These are phyloP conservation scores for Zasmidium citrigriseum DNA, from an alignment of 2,329 filamentous ascomycete species.

Conservation along the genomic window DNA sequence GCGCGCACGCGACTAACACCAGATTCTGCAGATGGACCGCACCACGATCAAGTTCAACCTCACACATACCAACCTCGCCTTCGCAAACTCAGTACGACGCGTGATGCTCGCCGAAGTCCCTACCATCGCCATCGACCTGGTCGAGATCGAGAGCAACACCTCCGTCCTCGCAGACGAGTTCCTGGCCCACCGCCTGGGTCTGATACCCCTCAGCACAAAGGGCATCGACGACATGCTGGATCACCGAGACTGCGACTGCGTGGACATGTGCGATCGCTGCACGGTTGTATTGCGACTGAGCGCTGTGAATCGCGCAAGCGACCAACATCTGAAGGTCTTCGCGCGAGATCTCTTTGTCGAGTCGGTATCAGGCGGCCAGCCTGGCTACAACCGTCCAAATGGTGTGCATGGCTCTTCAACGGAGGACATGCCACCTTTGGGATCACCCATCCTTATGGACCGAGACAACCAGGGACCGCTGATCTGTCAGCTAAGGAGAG, in stretches of 20 bases:
- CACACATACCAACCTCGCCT: constrained; percentile 81
- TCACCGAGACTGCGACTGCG: constrained; percentile 93
- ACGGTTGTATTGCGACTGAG: constrained; percentile 82
- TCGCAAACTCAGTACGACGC: constrained; percentile 90
- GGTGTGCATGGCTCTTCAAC: constrained; percentile 66
- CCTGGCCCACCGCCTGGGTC: constrained; percentile 85
- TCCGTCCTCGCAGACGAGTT: constrained; percentile 98
- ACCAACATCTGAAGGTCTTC: constrained; percentile 91
- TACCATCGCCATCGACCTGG: constrained; percentile 90
- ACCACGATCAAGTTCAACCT: constrained; percentile 90
- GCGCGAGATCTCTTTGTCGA: constrained; percentile 79
- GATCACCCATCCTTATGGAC: constrained; percentile 81
- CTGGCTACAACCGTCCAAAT: constrained; percentile 72
- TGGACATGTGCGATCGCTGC: constrained; percentile 91
- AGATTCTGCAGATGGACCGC: constrained; percentile 60
- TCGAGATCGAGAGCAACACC: constrained; percentile 89
- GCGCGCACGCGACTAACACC: constrained; percentile 2
- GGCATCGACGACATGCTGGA: constrained; percentile 81
- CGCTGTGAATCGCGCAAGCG: constrained; percentile 67
- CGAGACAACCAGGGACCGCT: constrained; percentile 77
- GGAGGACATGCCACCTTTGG: constrained; percentile 51
- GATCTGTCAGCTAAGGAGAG: constrained; percentile 86
- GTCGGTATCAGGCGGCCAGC: constrained; percentile 46
- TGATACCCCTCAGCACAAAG: constrained; percentile 83
- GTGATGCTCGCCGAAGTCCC: constrained; percentile 92